Base-by-base conservation (phyloP, 2,329 filamentous ascomycete genomes). In the Paramyrothecium sp. region DNA sequence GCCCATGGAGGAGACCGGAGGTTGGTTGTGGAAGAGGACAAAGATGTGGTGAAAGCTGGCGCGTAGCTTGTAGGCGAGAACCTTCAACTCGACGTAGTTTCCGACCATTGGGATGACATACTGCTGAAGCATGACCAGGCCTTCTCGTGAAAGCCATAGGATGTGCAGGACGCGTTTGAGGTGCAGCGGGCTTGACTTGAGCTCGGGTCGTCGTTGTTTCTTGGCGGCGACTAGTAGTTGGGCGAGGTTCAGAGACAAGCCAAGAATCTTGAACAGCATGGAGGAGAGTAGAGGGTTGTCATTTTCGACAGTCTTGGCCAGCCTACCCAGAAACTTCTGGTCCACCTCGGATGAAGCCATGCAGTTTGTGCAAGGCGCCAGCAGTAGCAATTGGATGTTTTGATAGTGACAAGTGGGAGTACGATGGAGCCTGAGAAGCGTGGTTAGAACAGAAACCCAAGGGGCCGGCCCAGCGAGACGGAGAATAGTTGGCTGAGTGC, bases 341-440 rank as follows among this genome's bases (percentile, higher is more conserved):
- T 99, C 95, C 61, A 98, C 92, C 77, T 97, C 92, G 60, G 92
- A 95, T 71, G 93, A 95, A 77, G 95, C 95, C 95, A 98, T 99
- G 61, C 71, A 69, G 67, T 51, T 56, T 44, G 38, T 12, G 5
- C 38, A 44, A 44, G 13, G 38, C 38, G n/a, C 13, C 13, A 12
- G n/a, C 13, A 44, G n/a, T n/a, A n/a, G n/a, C n/a, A n/a, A n/a
- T n/a, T n/a, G n/a, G n/a, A n/a, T n/a, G n/a, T n/a, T n/a, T n/a
- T n/a, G n/a, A n/a, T n/a, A n/a, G n/a, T n/a, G 5, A 44, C 13
- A 44, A 7, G 38, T 16, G 5, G 13, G 13, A 16, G 26, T 30
- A 30, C 26, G 38, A 44, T 19, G 38, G 38, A 7, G 13, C 38
- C 38, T 44, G n/a, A 12, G 5, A 55, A 53, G 22, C 33, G 53